Conservation (phyloP, 768 basidiomycete genomes). For the Fomitopsis pulvina region DNA sequence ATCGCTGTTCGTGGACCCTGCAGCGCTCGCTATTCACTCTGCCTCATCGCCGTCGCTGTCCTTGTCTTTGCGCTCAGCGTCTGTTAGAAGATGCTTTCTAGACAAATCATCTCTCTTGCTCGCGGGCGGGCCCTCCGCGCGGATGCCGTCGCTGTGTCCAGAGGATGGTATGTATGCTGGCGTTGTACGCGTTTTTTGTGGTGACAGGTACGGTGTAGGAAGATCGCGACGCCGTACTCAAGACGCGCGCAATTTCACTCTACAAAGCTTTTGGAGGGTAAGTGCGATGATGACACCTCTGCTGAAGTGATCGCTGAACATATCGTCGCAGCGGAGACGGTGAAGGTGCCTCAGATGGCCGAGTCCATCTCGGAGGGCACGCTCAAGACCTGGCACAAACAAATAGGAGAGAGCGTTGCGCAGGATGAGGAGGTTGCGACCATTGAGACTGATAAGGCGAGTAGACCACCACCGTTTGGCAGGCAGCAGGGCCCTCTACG, state of each 20-base stretch:
- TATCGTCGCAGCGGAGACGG: slow-evolving; percentile 59
- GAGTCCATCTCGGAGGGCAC: slow-evolving; percentile 99
- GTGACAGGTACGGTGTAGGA: slow-evolving; percentile 30
- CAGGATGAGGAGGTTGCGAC: slow-evolving; percentile 95
- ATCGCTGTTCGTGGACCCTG: background rate
- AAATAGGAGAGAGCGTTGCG: slow-evolving; percentile 85
- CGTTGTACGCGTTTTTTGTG: slow-evolving; percentile 7
- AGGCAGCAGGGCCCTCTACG: too few species aligned
- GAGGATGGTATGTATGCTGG: slow-evolving; percentile 38
- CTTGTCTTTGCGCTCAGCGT: background rate
- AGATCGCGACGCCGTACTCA: slow-evolving; percentile 37
- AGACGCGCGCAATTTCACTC: slow-evolving; percentile 63
- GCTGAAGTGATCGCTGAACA: slow-evolving; percentile 1
- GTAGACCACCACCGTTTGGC: too few species aligned
- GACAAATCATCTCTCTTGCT: slow-evolving; percentile 59
- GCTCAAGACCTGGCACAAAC: slow-evolving; percentile 89
- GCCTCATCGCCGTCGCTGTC: background rate
- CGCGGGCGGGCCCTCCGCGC: slow-evolving; percentile 47
- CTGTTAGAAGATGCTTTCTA: slow-evolving; percentile 51
- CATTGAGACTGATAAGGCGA: slow-evolving; percentile 97
- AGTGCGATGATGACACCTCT: background rate
- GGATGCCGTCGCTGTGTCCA: slow-evolving; percentile 31
- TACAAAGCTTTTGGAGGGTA: slow-evolving; percentile 64
- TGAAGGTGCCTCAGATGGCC: slow-evolving; percentile 97
- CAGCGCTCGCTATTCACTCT: background rate